phyloP scores from a whole-genome alignment of 495 filamentous ascomycete species.

The Penicillium paradoxum region DNA sequence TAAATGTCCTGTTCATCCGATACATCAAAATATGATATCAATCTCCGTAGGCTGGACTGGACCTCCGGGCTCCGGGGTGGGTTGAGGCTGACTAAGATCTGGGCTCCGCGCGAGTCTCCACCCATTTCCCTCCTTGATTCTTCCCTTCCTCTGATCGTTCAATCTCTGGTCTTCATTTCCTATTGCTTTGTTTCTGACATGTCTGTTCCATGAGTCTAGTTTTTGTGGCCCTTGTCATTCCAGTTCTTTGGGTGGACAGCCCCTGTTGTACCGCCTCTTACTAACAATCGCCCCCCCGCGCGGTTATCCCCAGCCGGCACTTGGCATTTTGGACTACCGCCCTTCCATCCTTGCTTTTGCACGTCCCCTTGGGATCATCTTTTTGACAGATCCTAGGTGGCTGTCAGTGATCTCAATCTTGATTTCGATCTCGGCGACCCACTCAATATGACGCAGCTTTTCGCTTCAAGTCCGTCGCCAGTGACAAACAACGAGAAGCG shows the following conservation, averaged over 20 bases:
- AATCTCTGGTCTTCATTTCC: constrained; percentile 13
- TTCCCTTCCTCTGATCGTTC: constrained; percentile 10
- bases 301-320: constrained; percentile 16
- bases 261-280: constrained; percentile 13
- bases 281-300: constrained; percentile 9
- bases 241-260: constrained; percentile 25
- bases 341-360: constrained; percentile 9
- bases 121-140: constrained; percentile 13
- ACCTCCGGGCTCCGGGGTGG: not conserved
- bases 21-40: not conserved
- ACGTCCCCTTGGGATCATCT: constrained; percentile 2
- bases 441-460: constrained; percentile 43
- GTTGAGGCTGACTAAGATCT: constrained; percentile 17
- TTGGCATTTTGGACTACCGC: constrained; percentile 8
- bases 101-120: constrained; percentile 24
- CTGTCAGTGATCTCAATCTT: not conserved
- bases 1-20: too few relatives aligned
- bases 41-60: not conserved
- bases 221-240: constrained; percentile 6
- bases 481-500: constrained; percentile 43
- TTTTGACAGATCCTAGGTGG: constrained; percentile 2
- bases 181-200: constrained; percentile 10
- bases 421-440: not conserved
- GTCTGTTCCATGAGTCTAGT: constrained; percentile 17
- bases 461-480: constrained; percentile 40